Evolutionary conservation across 192 early-diverging fungal species (phyloP).

Genomic region (Umbelopsis ramanniana): DNA sequence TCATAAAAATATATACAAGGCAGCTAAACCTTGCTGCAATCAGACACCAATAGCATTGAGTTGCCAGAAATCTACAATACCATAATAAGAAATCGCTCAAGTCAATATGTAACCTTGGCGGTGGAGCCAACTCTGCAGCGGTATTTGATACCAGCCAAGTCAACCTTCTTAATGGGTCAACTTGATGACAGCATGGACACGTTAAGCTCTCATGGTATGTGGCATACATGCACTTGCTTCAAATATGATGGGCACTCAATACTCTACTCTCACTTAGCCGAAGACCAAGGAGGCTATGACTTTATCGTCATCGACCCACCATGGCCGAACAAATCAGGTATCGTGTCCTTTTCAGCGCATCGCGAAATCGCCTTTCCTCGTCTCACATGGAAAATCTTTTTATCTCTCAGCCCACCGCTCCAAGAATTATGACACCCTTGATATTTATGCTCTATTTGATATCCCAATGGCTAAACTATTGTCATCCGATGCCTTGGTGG

Average conservation of each 20-base stretch:
- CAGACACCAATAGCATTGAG: constrained; percentile 20
- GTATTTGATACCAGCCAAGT: constrained; percentile 25
- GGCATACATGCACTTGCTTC: no score
- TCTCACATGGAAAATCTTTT: constrained; percentile 3
- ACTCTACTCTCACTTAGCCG: constrained; percentile 37
- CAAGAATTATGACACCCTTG: constrained; percentile 57
- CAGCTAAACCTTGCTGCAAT: background rate
- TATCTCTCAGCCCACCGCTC: constrained; percentile 47
- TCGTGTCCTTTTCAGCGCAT: constrained; percentile 9
- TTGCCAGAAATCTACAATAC: constrained; percentile 24
- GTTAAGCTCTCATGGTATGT: constrained; percentile 17
- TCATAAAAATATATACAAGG: background rate
- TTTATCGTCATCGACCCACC: constrained; percentile 68
- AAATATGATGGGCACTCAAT: background rate
- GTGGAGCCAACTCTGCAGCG: constrained; percentile 11
- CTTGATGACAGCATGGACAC: constrained; percentile 26
- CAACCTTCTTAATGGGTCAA: constrained; percentile 29
- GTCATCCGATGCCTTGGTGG: constrained; percentile 45
- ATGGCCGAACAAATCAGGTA: constrained; percentile 71
- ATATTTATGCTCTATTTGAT: constrained; percentile 68
- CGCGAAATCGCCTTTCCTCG: background rate
- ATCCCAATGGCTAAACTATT: constrained; percentile 60
- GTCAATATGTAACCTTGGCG: constrained; percentile 18
- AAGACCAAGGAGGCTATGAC: constrained; percentile 39
- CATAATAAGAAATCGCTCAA: constrained; percentile 14